Conservation (phyloP, 352 stramenopile species). For the Globisporangium carolinianum region DNA sequence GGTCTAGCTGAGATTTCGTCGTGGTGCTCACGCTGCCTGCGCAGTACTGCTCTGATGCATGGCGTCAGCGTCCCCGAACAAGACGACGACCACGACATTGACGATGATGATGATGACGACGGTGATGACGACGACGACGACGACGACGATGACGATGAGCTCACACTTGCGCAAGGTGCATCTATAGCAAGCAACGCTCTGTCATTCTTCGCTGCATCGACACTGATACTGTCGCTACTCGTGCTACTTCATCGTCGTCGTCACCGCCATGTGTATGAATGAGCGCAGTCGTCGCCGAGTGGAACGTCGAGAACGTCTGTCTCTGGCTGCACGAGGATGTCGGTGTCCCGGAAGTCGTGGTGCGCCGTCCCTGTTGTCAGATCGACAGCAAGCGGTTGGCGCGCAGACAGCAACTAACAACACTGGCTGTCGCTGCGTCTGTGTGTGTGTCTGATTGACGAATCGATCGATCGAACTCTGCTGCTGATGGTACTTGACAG, state of each 20-base stretch:
- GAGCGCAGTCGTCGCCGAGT: slow-evolving; percentile 52
- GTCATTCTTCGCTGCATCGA: background rate
- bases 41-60: background rate
- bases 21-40: background rate
- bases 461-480: no score
- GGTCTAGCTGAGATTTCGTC: background rate
- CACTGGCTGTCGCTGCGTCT: no score
- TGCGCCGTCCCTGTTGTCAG: slow-evolving; percentile 12
- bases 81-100: slow-evolving; percentile 11
- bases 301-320: slow-evolving; percentile 79
- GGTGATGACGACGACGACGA: slow-evolving; percentile 37
- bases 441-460: no score
- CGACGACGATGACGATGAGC: slow-evolving; percentile 40
- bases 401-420: no score
- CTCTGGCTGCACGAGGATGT: slow-evolving; percentile 77
- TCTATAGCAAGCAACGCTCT: background rate
- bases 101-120: slow-evolving; percentile 21
- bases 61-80: slow-evolving; percentile 5
- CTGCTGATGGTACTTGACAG: slow-evolving; percentile 9
- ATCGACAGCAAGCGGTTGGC: background rate
- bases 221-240: background rate
- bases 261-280: no score
- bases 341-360: slow-evolving; percentile 60
- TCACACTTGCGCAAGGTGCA: slow-evolving; percentile 59
- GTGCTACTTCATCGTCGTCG: background rate